phyloP scores from a whole-genome alignment of 352 stramenopile genomes.

The Sclerospora graminicola region DNA sequence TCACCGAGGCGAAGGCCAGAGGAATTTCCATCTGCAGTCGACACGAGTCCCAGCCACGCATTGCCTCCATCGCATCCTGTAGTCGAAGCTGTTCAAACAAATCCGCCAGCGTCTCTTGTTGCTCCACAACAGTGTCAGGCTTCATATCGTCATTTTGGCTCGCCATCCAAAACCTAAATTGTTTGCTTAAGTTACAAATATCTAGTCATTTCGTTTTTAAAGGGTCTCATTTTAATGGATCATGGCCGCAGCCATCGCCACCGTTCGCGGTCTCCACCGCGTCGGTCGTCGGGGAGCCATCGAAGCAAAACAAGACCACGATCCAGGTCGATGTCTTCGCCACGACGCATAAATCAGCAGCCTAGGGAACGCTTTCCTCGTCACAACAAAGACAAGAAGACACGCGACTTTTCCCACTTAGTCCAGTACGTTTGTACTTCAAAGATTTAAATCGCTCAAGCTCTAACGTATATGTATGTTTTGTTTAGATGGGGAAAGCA shows the following conservation, averaged over 20 bases:
- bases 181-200: too few relatives aligned
- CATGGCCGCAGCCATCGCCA: slow-evolving; percentile 3
- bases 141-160: background rate
- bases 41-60: slow-evolving; percentile 26
- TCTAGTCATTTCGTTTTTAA: slow-evolving; percentile 4
- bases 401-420: slow-evolving; percentile 41
- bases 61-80: slow-evolving; percentile 17
- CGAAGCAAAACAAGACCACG: slow-evolving; percentile 9
- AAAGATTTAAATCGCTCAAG: too few relatives aligned
- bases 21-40: slow-evolving; percentile 23
- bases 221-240: slow-evolving; percentile 7
- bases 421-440: slow-evolving; percentile 27
- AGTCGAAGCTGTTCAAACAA: slow-evolving; percentile 23
- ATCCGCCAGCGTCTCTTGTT: slow-evolving; percentile 18
- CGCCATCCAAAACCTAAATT: slow-evolving; percentile 6
- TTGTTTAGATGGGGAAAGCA: slow-evolving; percentile 59
- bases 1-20: slow-evolving; percentile 22
- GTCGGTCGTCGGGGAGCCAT: slow-evolving; percentile 6
- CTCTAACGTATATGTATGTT: background rate
- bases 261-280: slow-evolving; percentile 15
- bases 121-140: background rate
- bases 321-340: slow-evolving; percentile 11
- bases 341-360: background rate
- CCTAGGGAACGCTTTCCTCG: slow-evolving; percentile 1
- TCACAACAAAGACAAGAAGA: slow-evolving; percentile 30